A percentile compares a stretch with the other conserved stretches of the same genome.
phyloP scores from a whole-genome alignment of 2,329 filamentous ascomycete species.

The Chalaropsis ovoidea region DNA sequence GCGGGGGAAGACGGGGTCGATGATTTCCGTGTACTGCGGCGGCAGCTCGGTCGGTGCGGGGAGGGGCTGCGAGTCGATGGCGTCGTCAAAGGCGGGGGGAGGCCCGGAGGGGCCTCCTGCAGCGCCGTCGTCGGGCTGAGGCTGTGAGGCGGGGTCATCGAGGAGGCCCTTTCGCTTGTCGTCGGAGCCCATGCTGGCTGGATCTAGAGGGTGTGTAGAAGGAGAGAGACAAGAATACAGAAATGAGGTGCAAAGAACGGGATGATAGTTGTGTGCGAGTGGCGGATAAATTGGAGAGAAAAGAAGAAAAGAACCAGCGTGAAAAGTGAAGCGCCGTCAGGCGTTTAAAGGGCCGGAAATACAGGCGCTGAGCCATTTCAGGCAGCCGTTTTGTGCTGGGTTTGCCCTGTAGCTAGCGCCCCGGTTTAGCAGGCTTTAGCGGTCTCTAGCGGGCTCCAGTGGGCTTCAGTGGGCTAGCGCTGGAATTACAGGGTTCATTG shows the following conservation, averaged over 20 bases:
- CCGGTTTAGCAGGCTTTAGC: too few relatives aligned
- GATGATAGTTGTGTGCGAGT: too few relatives aligned
- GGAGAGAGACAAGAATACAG: neutral
- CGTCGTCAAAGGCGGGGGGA: slow-evolving; percentile 17
- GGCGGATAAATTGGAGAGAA: neutral
- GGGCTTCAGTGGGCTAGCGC: too few relatives aligned
- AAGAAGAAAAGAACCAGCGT: neutral
- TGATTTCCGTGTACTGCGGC: slow-evolving; percentile 38
- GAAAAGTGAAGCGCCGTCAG: too few relatives aligned
- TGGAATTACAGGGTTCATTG: too few relatives aligned
- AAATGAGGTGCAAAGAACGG: too few relatives aligned
- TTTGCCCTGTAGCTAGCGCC: too few relatives aligned
- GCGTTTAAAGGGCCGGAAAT: too few relatives aligned
- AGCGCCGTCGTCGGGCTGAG: neutral
- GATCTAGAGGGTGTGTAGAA: neutral
- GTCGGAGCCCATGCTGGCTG: neutral
- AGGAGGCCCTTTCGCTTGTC: neutral
- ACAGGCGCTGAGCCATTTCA: too few relatives aligned
- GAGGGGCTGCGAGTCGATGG: neutral
- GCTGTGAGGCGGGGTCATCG: neutral
- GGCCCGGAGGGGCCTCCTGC: slow-evolving; percentile 12
- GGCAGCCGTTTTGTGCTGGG: too few relatives aligned
- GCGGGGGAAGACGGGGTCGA: slow-evolving; percentile 26
- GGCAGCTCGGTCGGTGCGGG: slow-evolving; percentile 33
- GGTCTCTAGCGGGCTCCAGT: too few relatives aligned